Conservation (phyloP, 116 monocot genomes). For the Dioscorea cayenensis region DNA sequence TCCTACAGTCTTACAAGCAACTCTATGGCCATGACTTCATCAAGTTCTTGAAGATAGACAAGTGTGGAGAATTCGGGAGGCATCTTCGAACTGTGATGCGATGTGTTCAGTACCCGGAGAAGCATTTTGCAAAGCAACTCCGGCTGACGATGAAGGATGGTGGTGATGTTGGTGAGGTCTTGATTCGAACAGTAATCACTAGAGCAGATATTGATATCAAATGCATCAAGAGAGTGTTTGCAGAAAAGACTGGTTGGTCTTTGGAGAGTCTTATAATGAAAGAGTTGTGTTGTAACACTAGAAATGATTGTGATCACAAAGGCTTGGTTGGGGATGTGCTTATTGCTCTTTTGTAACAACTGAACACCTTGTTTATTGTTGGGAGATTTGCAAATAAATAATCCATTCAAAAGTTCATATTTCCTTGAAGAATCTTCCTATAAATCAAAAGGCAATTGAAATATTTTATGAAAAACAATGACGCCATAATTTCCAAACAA, state of each 20-base stretch:
- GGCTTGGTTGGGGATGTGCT: constrained; percentile 9
- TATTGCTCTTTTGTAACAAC: background rate
- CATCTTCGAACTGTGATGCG: constrained; percentile 23
- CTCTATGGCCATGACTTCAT: constrained; percentile 41
- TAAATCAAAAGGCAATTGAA: no score
- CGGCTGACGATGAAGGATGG: constrained; percentile 14
- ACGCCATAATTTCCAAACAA: no score
- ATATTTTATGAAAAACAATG: no score
- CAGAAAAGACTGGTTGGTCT: constrained; percentile 37
- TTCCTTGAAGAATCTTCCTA: no score
- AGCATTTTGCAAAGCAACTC: constrained; percentile 41
- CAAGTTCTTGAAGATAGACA: constrained; percentile 36
- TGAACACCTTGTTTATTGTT: background rate
- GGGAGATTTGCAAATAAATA: no score
- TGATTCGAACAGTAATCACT: constrained; percentile 24
- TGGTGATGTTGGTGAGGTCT: constrained; percentile 9
- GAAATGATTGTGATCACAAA: background rate
- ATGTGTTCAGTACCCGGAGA: constrained; percentile 43
- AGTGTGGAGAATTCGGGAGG: constrained; percentile 26
- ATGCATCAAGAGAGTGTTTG: constrained; percentile 20
- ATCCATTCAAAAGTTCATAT: no score
- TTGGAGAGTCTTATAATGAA: constrained; percentile 38
- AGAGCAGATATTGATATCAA: constrained; percentile 27
- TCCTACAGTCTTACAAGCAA: constrained; percentile 31
- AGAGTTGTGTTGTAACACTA: constrained; percentile 14